Evolutionary conservation across 108 stramenopile genomes (phyloP).

Genomic region (Cyclotella choctawhatcheeana): DNA sequence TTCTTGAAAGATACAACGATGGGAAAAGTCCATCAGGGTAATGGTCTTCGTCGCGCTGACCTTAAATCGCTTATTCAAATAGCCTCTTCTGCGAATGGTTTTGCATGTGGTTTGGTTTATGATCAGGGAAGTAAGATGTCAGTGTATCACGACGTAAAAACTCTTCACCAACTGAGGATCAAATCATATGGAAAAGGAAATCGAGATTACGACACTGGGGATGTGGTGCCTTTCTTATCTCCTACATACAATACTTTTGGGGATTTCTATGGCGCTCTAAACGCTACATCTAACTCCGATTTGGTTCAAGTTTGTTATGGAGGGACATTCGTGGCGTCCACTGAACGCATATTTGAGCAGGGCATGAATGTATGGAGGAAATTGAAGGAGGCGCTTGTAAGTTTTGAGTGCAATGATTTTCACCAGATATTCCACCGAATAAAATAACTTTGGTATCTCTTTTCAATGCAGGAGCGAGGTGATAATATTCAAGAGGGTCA

Average conservation of each 20-base stretch:
- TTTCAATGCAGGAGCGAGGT: background rate
- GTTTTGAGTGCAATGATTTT: too few relatives aligned
- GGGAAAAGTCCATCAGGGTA: constrained; percentile 13
- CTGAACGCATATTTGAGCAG: background rate
- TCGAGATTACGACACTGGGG: background rate
- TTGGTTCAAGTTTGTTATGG: constrained; percentile 51
- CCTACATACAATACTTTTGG: constrained; percentile 21
- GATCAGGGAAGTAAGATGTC: background rate
- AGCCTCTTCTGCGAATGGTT: constrained; percentile 22
- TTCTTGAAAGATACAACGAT: constrained; percentile 35
- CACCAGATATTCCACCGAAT: too few relatives aligned
- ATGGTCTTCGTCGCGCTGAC: background rate
- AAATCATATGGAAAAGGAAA: constrained; percentile 3
- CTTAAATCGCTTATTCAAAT: constrained; percentile 11
- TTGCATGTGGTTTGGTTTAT: constrained; percentile 21
- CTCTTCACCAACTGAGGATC: background rate
- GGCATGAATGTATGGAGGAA: constrained; percentile 14
- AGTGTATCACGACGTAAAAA: constrained; percentile 21
- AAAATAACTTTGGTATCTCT: too few relatives aligned
- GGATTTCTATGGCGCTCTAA: constrained; percentile 25
- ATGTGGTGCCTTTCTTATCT: constrained; percentile 29
- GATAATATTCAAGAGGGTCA: constrained; percentile 35
- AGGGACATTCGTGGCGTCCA: constrained; percentile 20
- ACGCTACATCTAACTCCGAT: background rate
- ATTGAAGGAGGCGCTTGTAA: background rate